Evolutionary conservation across 2,329 filamentous ascomycete genomes (phyloP), one percentile per base, ranked within the genome.

Genomic region (Sarocladiaceae sp.): DNA sequence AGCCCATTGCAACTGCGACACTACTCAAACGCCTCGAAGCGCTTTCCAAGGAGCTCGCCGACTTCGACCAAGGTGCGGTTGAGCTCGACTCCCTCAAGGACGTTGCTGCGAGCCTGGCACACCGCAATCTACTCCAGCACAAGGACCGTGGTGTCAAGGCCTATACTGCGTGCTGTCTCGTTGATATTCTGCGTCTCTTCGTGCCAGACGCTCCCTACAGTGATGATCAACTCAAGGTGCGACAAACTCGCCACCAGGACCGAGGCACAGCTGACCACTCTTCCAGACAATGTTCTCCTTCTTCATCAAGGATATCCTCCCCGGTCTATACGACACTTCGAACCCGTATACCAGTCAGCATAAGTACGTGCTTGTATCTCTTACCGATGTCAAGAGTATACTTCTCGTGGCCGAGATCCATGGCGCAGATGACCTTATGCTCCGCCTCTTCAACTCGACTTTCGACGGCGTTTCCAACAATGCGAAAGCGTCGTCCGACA

Each of bases 161-260:
- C 20, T 95, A 85, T 70, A 80, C 87, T 24, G 83, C 89, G 33
- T 87, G 87, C 58, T 97, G 90, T 62, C 73, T 97, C 49, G 89
- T 96, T 45, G 93, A 98, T 62, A 85, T 98, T 53, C 78, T 98
- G 60, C 84, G 87, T 55, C 76, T 98, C 46, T 95, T 88, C 66
- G 93, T 93, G 21, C 93, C 93, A 1, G 84, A 97, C 72, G 93
- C 93, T 60, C 93, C 93, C 15, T 97, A 95, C 65, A 94, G 88
- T 19, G 81, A 80, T 32, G 81, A 85, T 48, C 90, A 97, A 68
- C 75, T 97, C 50, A 95, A 94, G 83, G 89, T 46, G 33, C 32
- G 45, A 12, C 31, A 20, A 12, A 32, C 31, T 4, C 16, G 9
- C 13, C n/a, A 10, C 16, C 6, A 15, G 12, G 27, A 2, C 18